Evolutionary conservation across 257 asterid species (phyloP).

Genomic region (Solanum ahanhuiri): DNA sequence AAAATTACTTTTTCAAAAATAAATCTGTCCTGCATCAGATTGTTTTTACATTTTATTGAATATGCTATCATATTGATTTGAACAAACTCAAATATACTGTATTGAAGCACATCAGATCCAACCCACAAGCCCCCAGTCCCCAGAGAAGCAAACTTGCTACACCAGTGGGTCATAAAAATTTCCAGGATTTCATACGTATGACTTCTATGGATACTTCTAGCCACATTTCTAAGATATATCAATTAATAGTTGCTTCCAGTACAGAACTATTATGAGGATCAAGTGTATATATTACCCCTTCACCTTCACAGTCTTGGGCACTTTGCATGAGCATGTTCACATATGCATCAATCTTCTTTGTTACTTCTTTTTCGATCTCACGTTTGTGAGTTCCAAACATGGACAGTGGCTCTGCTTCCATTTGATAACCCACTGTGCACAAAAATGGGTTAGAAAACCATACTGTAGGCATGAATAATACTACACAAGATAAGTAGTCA

Average conservation of each 20-base stretch:
- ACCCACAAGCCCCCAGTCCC: neutral
- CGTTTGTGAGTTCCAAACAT: constrained; percentile 46
- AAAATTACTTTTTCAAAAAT: neutral
- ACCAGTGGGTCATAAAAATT: neutral
- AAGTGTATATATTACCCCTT: constrained; percentile 38
- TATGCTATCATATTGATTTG: neutral
- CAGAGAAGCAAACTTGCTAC: neutral
- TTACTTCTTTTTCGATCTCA: constrained; percentile 52
- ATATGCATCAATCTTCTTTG: constrained; percentile 40
- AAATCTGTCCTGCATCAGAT: neutral
- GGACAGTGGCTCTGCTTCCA: constrained; percentile 37
- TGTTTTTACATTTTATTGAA: neutral
- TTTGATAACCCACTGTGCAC: constrained; percentile 61
- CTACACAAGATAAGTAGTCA: neutral
- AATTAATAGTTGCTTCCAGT: neutral
- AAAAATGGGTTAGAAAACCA: neutral
- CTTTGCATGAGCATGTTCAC: constrained; percentile 33
- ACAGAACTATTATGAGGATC: neutral
- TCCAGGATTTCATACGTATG: neutral
- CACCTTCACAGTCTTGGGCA: constrained; percentile 49
- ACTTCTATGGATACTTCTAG: neutral
- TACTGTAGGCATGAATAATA: neutral
- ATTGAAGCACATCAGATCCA: neutral
- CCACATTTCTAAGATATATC: neutral
- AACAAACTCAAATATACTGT: neutral